Evolutionary conservation across 2,329 filamentous ascomycete genomes (phyloP).

Genomic region (Colletotrichum orchidophilum): DNA sequence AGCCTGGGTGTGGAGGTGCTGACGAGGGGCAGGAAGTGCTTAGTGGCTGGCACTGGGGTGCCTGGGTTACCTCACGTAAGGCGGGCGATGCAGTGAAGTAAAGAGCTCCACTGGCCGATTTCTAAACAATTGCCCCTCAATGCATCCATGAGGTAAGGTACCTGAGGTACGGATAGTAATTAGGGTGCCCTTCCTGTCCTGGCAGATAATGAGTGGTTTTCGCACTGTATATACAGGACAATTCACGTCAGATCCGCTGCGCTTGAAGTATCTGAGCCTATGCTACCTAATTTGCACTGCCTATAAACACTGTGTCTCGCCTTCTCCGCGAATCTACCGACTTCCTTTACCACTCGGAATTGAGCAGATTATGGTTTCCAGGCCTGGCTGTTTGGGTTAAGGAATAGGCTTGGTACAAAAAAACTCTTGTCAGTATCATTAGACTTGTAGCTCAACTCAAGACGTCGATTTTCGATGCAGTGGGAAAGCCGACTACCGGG

Average conservation of each 20-base stretch:
- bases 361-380: neutral
- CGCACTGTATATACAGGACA: neutral
- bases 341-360: constrained; percentile 7
- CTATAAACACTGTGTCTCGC: neutral
- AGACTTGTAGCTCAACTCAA: no score
- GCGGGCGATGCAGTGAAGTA: neutral
- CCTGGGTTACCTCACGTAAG: constrained; percentile 15
- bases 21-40: constrained; percentile 22
- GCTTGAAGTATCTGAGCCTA: no score
- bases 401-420: neutral
- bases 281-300: no score
- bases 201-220: neutral
- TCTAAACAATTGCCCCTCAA: constrained; percentile 16
- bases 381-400: neutral
- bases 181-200: neutral
- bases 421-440: neutral
- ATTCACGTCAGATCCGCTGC: neutral
- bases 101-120: constrained; percentile 9
- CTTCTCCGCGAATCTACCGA: constrained; percentile 32
- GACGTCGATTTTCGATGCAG: no score
- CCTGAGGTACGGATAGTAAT: neutral
- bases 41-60: neutral
- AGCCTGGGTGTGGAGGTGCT: constrained; percentile 19
- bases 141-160: neutral
- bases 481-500: no score